phyloP scores from a whole-genome alignment of 1,284 basidiomycete species.

The Ceratorhiza oryzae-sativae region DNA sequence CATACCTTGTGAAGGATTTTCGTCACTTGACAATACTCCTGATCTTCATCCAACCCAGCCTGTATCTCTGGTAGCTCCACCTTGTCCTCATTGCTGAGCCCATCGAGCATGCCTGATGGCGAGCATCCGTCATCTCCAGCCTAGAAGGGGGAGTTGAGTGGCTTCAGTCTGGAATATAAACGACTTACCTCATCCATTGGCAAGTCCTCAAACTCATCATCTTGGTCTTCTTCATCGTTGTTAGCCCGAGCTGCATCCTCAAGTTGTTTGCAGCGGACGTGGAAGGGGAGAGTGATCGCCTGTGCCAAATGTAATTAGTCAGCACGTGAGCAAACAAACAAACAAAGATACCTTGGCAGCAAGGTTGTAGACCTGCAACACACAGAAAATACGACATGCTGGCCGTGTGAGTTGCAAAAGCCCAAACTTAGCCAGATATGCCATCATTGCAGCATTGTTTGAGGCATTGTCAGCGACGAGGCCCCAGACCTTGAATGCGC shows the following conservation, averaged over 20 bases:
- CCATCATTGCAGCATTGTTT: conserved; percentile 21
- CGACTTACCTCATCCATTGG: neutral
- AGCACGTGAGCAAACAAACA: neutral
- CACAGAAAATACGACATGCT: neutral
- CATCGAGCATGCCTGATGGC: neutral
- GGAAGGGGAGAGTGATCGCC: neutral
- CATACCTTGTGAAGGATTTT: neutral
- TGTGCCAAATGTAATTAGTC: neutral
- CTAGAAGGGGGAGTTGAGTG: neutral
- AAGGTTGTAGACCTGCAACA: neutral
- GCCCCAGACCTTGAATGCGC: neutral
- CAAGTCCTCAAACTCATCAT: no score
- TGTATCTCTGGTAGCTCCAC: neutral
- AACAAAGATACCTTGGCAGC: neutral
- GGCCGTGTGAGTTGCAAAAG: neutral
- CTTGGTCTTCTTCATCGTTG: no score
- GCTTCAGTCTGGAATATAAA: neutral
- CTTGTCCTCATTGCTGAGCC: neutral
- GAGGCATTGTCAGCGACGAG: conserved; percentile 1
- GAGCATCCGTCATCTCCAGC: neutral
- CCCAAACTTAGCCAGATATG: neutral
- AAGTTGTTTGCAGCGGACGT: neutral
- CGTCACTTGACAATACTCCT: neutral
- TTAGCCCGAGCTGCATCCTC: no score
- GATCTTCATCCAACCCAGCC: no score